Conservation (phyloP, 1,284 basidiomycete species). For the Ceratobasidium sp. region DNA sequence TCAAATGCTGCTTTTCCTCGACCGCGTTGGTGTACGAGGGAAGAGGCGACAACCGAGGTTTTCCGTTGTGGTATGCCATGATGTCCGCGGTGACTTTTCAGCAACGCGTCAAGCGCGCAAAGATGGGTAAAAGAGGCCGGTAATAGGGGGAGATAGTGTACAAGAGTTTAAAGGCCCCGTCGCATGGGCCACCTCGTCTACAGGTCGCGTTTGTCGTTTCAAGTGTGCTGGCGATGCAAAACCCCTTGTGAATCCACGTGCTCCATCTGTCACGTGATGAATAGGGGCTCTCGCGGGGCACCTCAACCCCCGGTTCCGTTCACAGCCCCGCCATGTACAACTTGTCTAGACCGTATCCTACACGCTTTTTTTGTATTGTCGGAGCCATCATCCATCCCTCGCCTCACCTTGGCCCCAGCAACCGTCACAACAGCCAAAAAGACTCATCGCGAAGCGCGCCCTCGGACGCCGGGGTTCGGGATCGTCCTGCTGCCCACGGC, state of each 20-base stretch:
- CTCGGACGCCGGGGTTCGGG: neutral
- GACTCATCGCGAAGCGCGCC: neutral
- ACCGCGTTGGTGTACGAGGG: slow-evolving; percentile 67
- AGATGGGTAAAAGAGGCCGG: slow-evolving; percentile 49
- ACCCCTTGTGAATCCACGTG: slow-evolving; percentile 22
- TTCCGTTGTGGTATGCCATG: slow-evolving; percentile 47
- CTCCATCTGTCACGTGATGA: neutral
- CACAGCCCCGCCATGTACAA: neutral
- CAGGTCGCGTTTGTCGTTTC: neutral
- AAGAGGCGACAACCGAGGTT: slow-evolving; percentile 57
- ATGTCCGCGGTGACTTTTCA: slow-evolving; percentile 10
- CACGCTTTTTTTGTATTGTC: too few relatives aligned
- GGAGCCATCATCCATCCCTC: neutral
- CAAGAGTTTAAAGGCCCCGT: slow-evolving; percentile 47
- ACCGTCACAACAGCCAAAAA: neutral
- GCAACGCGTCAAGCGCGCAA: slow-evolving; percentile 45
- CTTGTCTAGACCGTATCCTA: too few relatives aligned
- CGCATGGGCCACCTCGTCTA: neutral
- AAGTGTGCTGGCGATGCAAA: slow-evolving; percentile 28
- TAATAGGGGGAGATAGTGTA: slow-evolving; percentile 35
- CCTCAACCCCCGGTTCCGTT: neutral
- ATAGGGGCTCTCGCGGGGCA: slow-evolving; percentile 14
- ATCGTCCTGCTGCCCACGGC: neutral
- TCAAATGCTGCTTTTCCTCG: slow-evolving; percentile 63
- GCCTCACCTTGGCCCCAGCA: neutral